These are phyloP conservation scores for Ceratocystis huliohia DNA, from an alignment of 2,329 filamentous ascomycete species.

Conservation along the genomic window DNA sequence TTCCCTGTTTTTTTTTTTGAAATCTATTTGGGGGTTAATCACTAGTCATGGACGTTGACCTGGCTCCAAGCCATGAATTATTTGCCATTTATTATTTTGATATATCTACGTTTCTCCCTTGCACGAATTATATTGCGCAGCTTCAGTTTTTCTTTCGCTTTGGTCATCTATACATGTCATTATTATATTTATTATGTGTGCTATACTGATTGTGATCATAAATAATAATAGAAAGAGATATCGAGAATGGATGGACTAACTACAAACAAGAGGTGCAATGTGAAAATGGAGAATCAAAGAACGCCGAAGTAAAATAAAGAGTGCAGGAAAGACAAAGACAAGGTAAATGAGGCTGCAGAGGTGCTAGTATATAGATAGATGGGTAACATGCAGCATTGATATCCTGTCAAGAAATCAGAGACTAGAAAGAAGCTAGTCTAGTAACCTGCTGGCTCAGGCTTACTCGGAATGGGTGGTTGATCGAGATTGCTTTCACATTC, in stretches of 20 bases:
- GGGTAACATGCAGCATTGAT: not conserved
- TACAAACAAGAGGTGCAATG: not conserved
- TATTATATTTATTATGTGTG: not conserved
- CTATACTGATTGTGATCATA: not conserved
- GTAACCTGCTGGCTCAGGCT: slow-evolving; percentile 42
- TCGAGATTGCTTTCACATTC: slow-evolving; percentile 38
- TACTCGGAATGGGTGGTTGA: slow-evolving; percentile 34
- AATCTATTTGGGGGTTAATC: slow-evolving; percentile 23
- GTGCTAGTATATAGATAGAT: too few relatives aligned
- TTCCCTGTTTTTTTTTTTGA: slow-evolving; percentile 24
- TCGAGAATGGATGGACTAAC: not conserved
- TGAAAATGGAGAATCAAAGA: not conserved
- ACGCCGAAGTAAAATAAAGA: not conserved
- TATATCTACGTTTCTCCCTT: not conserved
- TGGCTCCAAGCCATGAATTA: not conserved
- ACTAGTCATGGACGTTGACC: not conserved
- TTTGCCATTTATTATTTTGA: slow-evolving; percentile 25
- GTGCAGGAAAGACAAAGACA: not conserved
- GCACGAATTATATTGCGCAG: not conserved
- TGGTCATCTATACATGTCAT: not conserved
- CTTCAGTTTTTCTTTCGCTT: not conserved
- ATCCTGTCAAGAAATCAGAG: not conserved
- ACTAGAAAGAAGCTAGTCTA: slow-evolving; percentile 23
- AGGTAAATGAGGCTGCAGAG: not conserved
- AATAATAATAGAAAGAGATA: not conserved